phyloP scores from a whole-genome alignment of 768 basidiomycete species.

The Boletus rubropictus region DNA sequence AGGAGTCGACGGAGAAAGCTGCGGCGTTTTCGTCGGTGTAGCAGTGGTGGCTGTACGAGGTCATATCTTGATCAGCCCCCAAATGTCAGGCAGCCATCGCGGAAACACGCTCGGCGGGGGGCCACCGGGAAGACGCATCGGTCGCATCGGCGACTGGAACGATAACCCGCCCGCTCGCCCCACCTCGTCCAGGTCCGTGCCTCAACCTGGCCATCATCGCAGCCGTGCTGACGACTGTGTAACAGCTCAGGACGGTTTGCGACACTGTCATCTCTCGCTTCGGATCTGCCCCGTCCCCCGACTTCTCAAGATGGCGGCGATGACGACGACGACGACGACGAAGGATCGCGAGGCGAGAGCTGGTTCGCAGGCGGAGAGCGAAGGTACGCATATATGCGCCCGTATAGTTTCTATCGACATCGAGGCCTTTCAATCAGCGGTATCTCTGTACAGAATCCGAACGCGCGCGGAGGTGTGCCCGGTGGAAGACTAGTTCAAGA shows the following conservation, averaged over 20 bases:
- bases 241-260: constrained; percentile 30
- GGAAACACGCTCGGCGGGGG: constrained; percentile 49
- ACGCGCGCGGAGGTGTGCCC: constrained; percentile 38
- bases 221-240: neutral
- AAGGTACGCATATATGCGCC: constrained; percentile 47
- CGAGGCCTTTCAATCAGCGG: constrained; percentile 48
- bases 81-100: constrained; percentile 37
- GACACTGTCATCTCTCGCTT: constrained; percentile 32
- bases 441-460: constrained; percentile 82
- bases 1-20: neutral
- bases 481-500: constrained; percentile 62
- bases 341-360: constrained; percentile 46
- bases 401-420: neutral
- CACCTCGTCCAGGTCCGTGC: constrained; percentile 12
- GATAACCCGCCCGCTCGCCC: constrained; percentile 18
- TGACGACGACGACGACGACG: constrained; percentile 51
- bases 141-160: constrained; percentile 50
- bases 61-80: neutral
- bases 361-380: constrained; percentile 96
- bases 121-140: constrained; percentile 39
- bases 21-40: neutral
- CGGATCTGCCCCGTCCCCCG: constrained; percentile 13
- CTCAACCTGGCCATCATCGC: neutral
- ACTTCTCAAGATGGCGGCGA: constrained; percentile 22
- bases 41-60: no score